Base-by-base conservation (phyloP, 2,329 filamentous ascomycete genomes). In the Chrysoporthe puriensis region DNA sequence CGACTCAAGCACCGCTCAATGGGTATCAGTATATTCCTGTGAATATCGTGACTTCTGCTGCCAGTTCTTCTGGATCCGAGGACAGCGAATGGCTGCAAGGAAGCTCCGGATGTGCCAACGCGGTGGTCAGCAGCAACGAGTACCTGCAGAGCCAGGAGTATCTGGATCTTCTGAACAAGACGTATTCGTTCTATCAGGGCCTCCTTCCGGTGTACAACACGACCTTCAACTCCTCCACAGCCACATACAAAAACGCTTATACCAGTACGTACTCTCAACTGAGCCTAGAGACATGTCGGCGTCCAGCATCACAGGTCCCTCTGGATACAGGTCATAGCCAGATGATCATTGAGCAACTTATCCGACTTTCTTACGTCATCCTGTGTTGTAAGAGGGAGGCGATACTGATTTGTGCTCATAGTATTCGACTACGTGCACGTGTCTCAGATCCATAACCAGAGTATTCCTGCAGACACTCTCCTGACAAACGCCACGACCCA, bases 21-120 rank as follows among this genome's bases (percentile, higher is more conserved):
- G 94, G 94, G 36, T 97, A 94, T 77, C 94, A 97, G 79, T 87
- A 96, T 70, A 90, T 97, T 72, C 91, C 92, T 21, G 83, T 97
- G 66, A 86, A 89, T 68, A 81, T 86, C 3, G 83, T 91, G 40
- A 77, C 82, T 2, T 83, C 82, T 2, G 88, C 77, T 11, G 84
- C 86, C 16, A 85, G 88, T 64, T 79, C 82, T 34, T 79, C 82
- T 7, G 85, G 88, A 72, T 81, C 85, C 2, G 86, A 89, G 78
- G 82, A 82, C 73, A 85, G 76, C 66, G 82, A 79, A 34, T 89
- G 87, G 87, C 81, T 89, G 0, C 87, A 89, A 77, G 86, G 85
- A 57, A 79, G 80, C 70, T 86, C 82, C 67, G 84, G 84, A 9
- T 90, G 88, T 77, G 79, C 79, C 76, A 88, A 81, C 54, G 84